A percentile compares a stretch with the other conserved stretches of the same genome.
Evolutionary conservation across 1,284 basidiomycete species (phyloP).

Genomic region (Ustilago xerochloae): DNA sequence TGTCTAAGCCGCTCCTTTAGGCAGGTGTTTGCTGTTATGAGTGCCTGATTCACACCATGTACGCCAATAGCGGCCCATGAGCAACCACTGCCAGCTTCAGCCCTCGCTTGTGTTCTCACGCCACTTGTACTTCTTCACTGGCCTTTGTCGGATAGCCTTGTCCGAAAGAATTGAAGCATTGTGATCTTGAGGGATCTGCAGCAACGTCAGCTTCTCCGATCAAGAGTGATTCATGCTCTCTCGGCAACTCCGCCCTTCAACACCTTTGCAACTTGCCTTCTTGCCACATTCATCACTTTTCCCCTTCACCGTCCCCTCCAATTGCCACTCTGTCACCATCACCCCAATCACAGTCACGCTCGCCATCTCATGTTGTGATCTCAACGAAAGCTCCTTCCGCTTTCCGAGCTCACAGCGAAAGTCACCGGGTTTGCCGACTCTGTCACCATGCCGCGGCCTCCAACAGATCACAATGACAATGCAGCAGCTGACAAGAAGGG

Average conservation of each 20-base stretch:
- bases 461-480: not conserved
- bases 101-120: no score
- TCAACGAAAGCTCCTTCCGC: conserved; percentile 1
- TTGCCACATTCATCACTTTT: not conserved
- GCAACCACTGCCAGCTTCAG: no score
- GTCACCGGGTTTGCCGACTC: not conserved
- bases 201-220: not conserved
- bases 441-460: conserved; percentile 22
- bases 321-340: not conserved
- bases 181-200: not conserved
- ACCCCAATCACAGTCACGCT: not conserved
- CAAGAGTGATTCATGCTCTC: not conserved
- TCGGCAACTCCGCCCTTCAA: not conserved
- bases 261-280: not conserved
- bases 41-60: conserved; percentile 5
- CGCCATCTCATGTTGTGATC: conserved; percentile 16
- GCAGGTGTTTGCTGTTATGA: no score
- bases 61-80: no score
- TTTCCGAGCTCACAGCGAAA: conserved; percentile 5
- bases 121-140: no score
- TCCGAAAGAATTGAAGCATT: not conserved
- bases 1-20: no score
- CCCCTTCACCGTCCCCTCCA: not conserved
- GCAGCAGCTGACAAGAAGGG: not conserved
- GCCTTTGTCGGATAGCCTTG: no score